Evolutionary conservation across 805 yeast species (phyloP).

Genomic region (Ogataea corticis): DNA sequence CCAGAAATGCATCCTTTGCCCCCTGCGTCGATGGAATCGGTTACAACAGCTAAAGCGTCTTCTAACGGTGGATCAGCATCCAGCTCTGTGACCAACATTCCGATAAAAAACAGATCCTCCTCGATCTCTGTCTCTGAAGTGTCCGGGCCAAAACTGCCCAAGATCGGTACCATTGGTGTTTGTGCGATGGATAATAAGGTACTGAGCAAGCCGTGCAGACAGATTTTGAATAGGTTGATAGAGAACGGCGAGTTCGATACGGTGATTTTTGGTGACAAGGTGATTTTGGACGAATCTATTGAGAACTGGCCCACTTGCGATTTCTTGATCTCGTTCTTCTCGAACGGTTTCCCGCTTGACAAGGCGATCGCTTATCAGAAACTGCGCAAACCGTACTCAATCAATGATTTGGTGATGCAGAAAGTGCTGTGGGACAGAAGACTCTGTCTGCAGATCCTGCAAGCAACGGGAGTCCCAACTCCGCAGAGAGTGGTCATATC

Average conservation of each 20-base stretch:
- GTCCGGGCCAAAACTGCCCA: conserved; percentile 55
- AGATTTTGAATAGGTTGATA: conserved; percentile 81
- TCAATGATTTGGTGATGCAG: conserved; percentile 89
- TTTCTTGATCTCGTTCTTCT: conserved; percentile 87
- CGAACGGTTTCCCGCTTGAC: conserved; percentile 94
- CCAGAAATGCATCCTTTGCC: conserved; percentile 5
- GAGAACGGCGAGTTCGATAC: conserved; percentile 96
- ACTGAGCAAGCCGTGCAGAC: conserved; percentile 91
- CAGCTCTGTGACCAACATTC: conserved; percentile 13
- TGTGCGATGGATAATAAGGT: conserved; percentile 99
- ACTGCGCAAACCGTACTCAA: conserved; percentile 82
- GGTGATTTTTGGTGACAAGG: conserved; percentile 95
- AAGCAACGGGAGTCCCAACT: conserved; percentile 83
- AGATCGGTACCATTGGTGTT: conserved; percentile 92
- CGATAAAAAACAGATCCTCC: conserved; percentile 28
- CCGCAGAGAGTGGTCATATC: conserved; percentile 87
- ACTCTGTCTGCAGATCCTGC: conserved; percentile 74
- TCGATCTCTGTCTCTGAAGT: conserved; percentile 40
- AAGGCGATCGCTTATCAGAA: conserved; percentile 91
- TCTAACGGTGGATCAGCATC: conserved; percentile 17
- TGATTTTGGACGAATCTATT: conserved; percentile 84
- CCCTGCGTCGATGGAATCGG: conserved; percentile 5
- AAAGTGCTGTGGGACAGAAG: conserved; percentile 98
- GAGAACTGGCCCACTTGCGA: conserved; percentile 99
- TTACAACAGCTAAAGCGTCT: conserved; percentile 11